phyloP scores from a whole-genome alignment of 257 asterid species.

The Schizonepeta tenuifolia region DNA sequence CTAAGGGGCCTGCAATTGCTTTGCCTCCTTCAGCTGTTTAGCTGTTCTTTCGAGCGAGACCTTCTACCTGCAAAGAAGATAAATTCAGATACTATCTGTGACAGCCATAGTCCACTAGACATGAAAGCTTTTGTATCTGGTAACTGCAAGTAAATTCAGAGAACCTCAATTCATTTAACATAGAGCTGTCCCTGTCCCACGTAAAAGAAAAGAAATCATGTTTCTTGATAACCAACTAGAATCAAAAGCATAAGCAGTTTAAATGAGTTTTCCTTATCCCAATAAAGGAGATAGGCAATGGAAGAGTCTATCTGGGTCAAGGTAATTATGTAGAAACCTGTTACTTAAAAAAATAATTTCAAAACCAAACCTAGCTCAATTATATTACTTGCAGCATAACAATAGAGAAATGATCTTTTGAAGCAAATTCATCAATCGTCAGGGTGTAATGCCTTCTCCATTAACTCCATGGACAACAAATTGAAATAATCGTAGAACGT shows the following conservation, averaged over 20 bases:
- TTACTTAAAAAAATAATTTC: not conserved
- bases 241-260: constrained; percentile 17
- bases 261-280: constrained; percentile 28
- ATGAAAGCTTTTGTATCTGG: constrained; percentile 24
- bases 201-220: not conserved
- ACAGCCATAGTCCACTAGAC: constrained; percentile 18
- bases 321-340: too few relatives aligned
- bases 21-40: constrained; percentile 88
- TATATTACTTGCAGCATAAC: too few relatives aligned
- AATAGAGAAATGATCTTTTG: constrained; percentile 11
- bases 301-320: not conserved
- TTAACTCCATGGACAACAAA: constrained; percentile 18
- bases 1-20: constrained; percentile 60
- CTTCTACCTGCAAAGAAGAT: constrained; percentile 64
- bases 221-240: constrained; percentile 12
- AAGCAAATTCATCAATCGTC: constrained; percentile 23
- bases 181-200: not conserved
- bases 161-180: constrained; percentile 11
- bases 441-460: constrained; percentile 3
- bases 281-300: too few relatives aligned
- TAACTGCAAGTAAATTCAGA: constrained; percentile 7
- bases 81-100: constrained; percentile 12
- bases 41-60: constrained; percentile 78
- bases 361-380: too few relatives aligned
- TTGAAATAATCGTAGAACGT: not conserved